Evolutionary conservation across 441 rosid genomes (phyloP), one percentile per base, ranked within the genome.

Genomic region (Erodium trifolium): DNA sequence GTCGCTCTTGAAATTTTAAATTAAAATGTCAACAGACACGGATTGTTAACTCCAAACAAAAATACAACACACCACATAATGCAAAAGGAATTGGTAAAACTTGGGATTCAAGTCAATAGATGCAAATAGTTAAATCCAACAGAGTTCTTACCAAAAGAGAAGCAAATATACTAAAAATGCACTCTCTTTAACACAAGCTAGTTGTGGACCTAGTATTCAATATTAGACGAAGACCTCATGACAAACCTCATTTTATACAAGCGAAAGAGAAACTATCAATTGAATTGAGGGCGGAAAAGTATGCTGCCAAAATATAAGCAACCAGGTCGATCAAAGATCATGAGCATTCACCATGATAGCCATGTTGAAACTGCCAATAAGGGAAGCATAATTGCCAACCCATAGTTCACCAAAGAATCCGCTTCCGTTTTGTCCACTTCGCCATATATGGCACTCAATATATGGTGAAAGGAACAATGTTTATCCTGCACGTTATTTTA

Each of bases 341-440:
- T 59, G 63, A 19, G 12, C 31, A 67, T 69, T 83, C 76, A 83
- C 7, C 41, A 16, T 8, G 80, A 79, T 63, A 86, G 19, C 88
- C 86, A 80, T 0, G 76, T 70, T 19, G 82, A 84, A 65, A 86
- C 70, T 63, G 73, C 76, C 76, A 88, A 71, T 17, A 85, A n/a
- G 7, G 83, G 76, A 80, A 89, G 68, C 89, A 88, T 84, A 62
- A 80, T 70, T 2, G 77, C 68, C 79, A 93, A 68, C 70, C 97
- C 87, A 63, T 79, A 86, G 68, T 83, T 82, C 75, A 88, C 87
- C 66, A 89, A 67, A 62, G 80, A 76, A 75, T 91, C 95, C 0
- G 73, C 78, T 70, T 79, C 89, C 71, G 82, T 31, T 66, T 75
- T 81, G 70, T 68, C 82, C 41, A 37, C 41, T 37, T 37, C 5